Base-by-base conservation (phyloP, 768 basidiomycete species). In the Pulveroboletus sp. region DNA sequence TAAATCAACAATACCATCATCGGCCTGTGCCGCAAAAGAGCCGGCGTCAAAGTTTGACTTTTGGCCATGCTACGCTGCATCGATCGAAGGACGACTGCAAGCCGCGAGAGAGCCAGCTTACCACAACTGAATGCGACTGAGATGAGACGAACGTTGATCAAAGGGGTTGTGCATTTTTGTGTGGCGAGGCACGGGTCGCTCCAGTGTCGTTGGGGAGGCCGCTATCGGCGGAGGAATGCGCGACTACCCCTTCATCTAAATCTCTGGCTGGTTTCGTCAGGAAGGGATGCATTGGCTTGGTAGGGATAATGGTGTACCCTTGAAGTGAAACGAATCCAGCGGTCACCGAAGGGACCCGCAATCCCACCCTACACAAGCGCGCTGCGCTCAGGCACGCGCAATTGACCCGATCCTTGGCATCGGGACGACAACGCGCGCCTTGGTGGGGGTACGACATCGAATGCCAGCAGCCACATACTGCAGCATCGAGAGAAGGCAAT, bases 351-450 rank as follows among this genome's bases (percentile, higher is more conserved):
- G 38, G 18, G 36, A n/a, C 21, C 21, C 21, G 21, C 21, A 18
- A 26, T 8, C 28, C 43, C 31, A 4, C 32, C 28, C 15, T 39
- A 8, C 28, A 35, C 32, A 28, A 32, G 37, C 21, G 24, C 45
- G 57, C 44, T 35, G 49, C 35, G 31, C 7, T 37, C 55, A 61
- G 58, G 58, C 17, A 58, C 58, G 38, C 17, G 47, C 47, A 47
- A 43, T 60, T 52, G 42, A 47, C 54, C 39, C 43, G 35, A 46
- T 6, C 44, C 45, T 43, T 56, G 49, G 38, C 31, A 10, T 36
- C 11, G 28, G 35, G 36, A n/a, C 15, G 35, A 40, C 24, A 21
- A 48, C 44, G 18, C 26, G 15, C 7, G 27, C 21, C 21, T 21
- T 21, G 21, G 21, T 21, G 21, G 21, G 3, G 21, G 21, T 3